These are phyloP conservation scores for Psilocybe cubensis DNA, from an alignment of 768 basidiomycete genomes.

Conservation along the genomic window DNA sequence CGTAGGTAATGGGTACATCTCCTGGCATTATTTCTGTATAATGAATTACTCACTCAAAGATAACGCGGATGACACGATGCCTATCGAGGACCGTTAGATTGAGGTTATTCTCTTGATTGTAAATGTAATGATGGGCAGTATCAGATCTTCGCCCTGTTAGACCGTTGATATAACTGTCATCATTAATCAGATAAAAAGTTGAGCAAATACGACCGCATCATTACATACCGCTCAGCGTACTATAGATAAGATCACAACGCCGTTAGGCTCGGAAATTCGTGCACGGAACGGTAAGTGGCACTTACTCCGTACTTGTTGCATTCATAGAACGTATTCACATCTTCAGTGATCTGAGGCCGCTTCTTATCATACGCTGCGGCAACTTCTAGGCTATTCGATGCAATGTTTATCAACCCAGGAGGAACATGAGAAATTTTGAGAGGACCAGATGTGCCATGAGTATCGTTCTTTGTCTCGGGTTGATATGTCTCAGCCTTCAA, in stretches of 20 bases:
- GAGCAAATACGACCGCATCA: background rate
- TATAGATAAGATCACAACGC: conserved; percentile 35
- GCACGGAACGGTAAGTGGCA: background rate
- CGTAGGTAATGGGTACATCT: background rate
- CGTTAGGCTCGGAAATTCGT: background rate
- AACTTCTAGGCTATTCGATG: conserved; percentile 24
- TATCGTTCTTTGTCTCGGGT: conserved; percentile 26
- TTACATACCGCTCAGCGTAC: conserved; percentile 50
- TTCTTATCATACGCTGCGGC: conserved; percentile 46
- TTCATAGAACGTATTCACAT: conserved; percentile 50
- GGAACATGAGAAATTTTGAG: conserved; percentile 50
- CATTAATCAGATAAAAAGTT: background rate
- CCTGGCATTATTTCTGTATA: background rate
- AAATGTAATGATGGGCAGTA: conserved; percentile 54
- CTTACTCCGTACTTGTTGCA: conserved; percentile 50
- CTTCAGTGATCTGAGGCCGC: conserved; percentile 45
- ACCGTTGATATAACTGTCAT: conserved; percentile 54
- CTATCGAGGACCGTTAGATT: conserved; percentile 46
- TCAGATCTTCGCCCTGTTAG: conserved; percentile 61
- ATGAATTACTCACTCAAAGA: conserved; percentile 47
- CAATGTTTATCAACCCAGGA: conserved; percentile 44
- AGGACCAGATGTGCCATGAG: conserved; percentile 57
- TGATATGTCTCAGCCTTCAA: conserved; percentile 47
- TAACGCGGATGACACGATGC: conserved; percentile 48
- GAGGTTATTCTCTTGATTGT: conserved; percentile 44